Percentiles rank a stretch among this genome's conserved stretches.
These are phyloP conservation scores for Sphenostylis stenocarpa DNA, from an alignment of 306 rosid genomes.

Conservation along the genomic window DNA sequence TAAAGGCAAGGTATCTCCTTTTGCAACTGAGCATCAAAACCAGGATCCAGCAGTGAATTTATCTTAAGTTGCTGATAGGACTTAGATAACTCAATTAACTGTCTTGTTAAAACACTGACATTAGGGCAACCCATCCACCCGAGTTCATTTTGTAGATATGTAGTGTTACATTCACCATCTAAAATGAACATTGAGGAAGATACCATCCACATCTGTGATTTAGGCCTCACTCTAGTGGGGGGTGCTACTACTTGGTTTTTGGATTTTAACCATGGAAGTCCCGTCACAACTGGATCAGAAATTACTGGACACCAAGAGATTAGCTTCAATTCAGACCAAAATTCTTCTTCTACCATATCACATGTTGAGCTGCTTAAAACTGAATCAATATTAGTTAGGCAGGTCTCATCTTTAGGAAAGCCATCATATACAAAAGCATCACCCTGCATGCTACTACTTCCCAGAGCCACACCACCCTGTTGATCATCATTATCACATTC, in stretches of 20 bases:
- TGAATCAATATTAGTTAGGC: conserved; percentile 38
- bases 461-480: conserved; percentile 30
- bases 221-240: conserved; percentile 76
- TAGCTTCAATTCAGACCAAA: conserved; percentile 84
- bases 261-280: conserved; percentile 88
- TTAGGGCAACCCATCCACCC: conserved; percentile 77
- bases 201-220: conserved; percentile 87
- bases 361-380: conserved; percentile 45
- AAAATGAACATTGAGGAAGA: conserved; percentile 88
- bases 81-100: conserved; percentile 72
- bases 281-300: conserved; percentile 65
- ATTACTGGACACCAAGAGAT: conserved; percentile 91
- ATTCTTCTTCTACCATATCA: conserved; percentile 74
- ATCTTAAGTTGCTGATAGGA: conserved; percentile 64
- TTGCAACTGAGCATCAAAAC: conserved; percentile 60
- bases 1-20: conserved; percentile 72
- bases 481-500: conserved; percentile 48
- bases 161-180: conserved; percentile 61
- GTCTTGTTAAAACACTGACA: conserved; percentile 56
- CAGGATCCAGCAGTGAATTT: conserved; percentile 52
- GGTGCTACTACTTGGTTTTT: conserved; percentile 58
- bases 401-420: conserved; percentile 41
- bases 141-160: conserved; percentile 62
- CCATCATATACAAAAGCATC: conserved; percentile 36
- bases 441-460: conserved; percentile 29